These are phyloP conservation scores for Alternaria sp. DNA, from an alignment of 2,329 filamentous ascomycete genomes.

Conservation along the genomic window DNA sequence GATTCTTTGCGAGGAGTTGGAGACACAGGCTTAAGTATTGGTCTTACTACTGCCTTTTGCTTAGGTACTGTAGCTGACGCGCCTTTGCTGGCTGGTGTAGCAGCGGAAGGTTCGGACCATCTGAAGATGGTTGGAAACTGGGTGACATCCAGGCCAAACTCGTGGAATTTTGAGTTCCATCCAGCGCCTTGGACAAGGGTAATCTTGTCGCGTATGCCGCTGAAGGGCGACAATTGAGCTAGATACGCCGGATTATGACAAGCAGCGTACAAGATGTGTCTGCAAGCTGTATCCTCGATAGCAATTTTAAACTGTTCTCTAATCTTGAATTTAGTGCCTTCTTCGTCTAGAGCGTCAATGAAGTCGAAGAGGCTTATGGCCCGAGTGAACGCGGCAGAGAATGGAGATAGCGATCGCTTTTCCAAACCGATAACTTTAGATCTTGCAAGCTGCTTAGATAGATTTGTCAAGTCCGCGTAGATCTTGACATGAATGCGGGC, in stretches of 20 bases:
- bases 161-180: constrained; percentile 64
- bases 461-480: constrained; percentile 64
- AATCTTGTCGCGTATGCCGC: constrained; percentile 60
- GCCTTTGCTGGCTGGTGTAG: constrained; percentile 12
- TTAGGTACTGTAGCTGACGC: constrained; percentile 8
- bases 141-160: constrained; percentile 61
- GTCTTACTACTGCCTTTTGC: constrained; percentile 12
- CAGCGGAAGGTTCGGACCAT: constrained; percentile 32
- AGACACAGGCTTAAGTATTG: background rate
- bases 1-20: constrained; percentile 14
- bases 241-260: constrained; percentile 70
- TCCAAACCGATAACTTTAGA: constrained; percentile 62
- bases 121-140: constrained; percentile 65
- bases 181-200: constrained; percentile 64
- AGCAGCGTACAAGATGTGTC: constrained; percentile 70
- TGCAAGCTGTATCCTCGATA: constrained; percentile 67
- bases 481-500: constrained; percentile 65
- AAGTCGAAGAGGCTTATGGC: constrained; percentile 68
- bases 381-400: constrained; percentile 66
- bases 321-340: constrained; percentile 69
- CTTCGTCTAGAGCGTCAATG: constrained; percentile 68
- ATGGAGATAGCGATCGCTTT: constrained; percentile 64
- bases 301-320: constrained; percentile 61
- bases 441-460: constrained; percentile 62
- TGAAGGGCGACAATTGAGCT: constrained; percentile 64